Percentiles rank a stretch among this genome's conserved stretches.
Conservation (phyloP, 139 green algal species). For the Auxenochlorella protothecoides region DNA sequence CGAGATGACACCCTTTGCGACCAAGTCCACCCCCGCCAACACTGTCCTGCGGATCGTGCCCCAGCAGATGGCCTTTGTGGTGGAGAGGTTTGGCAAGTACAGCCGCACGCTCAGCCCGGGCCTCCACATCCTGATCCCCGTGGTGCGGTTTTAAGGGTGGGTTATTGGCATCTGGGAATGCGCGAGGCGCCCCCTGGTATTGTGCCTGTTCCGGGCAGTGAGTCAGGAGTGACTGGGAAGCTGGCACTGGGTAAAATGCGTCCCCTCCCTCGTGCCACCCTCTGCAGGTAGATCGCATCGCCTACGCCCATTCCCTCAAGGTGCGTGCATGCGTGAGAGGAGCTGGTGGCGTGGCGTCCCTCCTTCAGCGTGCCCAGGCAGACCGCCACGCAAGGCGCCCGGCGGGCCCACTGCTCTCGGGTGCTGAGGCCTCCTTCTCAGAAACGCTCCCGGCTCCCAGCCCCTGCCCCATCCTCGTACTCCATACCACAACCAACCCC, state of each 20-base stretch:
- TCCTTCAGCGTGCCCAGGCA: too few relatives aligned
- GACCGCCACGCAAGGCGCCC: too few relatives aligned
- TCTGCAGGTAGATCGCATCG: conserved; percentile 65
- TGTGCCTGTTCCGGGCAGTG: too few relatives aligned
- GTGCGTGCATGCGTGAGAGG: conserved; percentile 30
- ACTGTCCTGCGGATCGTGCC: conserved; percentile 70
- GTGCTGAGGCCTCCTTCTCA: too few relatives aligned
- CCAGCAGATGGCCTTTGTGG: conserved; percentile 64
- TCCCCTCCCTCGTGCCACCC: background rate
- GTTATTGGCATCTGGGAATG: too few relatives aligned
- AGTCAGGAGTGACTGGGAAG: too few relatives aligned
- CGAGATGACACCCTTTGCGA: conserved; percentile 14
- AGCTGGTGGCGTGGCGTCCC: too few relatives aligned
- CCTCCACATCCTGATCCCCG: conserved; percentile 88
- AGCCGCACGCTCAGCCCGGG: conserved; percentile 61
- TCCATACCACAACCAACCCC: background rate
- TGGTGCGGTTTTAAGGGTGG: conserved; percentile 33
- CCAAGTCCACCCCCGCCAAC: conserved; percentile 18
- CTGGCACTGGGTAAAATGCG: too few relatives aligned
- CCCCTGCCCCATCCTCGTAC: background rate
- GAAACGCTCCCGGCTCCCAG: too few relatives aligned
- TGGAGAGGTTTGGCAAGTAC: conserved; percentile 86
- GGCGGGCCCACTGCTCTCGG: too few relatives aligned
- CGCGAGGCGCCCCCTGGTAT: too few relatives aligned
- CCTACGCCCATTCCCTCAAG: conserved; percentile 80